These are phyloP conservation scores for Peribolospora kevripleyi DNA, from an alignment of 768 basidiomycete species.

Conservation along the genomic window DNA sequence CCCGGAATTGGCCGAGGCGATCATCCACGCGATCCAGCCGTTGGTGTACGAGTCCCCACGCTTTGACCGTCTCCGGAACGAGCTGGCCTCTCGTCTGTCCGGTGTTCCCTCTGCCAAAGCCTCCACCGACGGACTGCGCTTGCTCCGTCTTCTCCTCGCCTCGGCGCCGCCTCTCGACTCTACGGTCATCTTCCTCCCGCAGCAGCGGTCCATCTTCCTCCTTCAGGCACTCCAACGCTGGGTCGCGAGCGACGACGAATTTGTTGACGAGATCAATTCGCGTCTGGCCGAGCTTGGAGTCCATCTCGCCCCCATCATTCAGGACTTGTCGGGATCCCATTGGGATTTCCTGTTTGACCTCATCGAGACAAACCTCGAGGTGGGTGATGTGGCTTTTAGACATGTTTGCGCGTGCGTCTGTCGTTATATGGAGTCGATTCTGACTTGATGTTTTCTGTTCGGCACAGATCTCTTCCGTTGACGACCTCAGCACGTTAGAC, in stretches of 20 bases:
- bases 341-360: slow-evolving; percentile 87
- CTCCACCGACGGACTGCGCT: slow-evolving; percentile 42
- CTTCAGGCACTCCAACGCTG: slow-evolving; percentile 66
- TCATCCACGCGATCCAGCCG: slow-evolving; percentile 36
- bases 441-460: neutral
- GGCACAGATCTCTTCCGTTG: slow-evolving; percentile 33
- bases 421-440: neutral
- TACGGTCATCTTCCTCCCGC: slow-evolving; percentile 58
- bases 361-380: slow-evolving; percentile 69
- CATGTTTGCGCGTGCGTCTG: neutral
- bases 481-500: slow-evolving; percentile 35
- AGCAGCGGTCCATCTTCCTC: slow-evolving; percentile 61
- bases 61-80: slow-evolving; percentile 63
- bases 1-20: slow-evolving; percentile 40
- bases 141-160: slow-evolving; percentile 43
- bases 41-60: slow-evolving; percentile 43
- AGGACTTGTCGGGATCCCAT: slow-evolving; percentile 61
- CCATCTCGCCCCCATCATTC: slow-evolving; percentile 61
- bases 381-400: slow-evolving; percentile 17
- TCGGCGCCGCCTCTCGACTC: slow-evolving; percentile 55
- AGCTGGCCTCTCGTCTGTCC: slow-evolving; percentile 56
- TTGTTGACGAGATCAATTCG: slow-evolving; percentile 55
- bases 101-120: slow-evolving; percentile 39
- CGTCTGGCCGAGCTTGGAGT: slow-evolving; percentile 48
- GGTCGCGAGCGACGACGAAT: slow-evolving; percentile 37